Conservation (phyloP, 352 stramenopile species). For the Thraustochytrium sp. region DNA sequence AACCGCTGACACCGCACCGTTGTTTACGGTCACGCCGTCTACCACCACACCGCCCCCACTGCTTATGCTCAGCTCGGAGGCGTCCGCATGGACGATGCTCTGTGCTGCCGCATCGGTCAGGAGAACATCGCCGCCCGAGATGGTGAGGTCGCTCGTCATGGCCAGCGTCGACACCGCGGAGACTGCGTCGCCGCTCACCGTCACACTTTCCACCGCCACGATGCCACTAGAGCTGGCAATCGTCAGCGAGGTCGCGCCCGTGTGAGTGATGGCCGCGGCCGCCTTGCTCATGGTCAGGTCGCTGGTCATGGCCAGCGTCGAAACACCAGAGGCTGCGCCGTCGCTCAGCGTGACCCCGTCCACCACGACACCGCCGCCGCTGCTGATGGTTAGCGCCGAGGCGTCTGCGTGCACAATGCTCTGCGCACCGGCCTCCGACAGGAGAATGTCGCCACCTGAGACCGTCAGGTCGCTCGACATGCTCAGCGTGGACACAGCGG, state of each 20-base stretch:
- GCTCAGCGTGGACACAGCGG: neutral
- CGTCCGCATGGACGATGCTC: neutral
- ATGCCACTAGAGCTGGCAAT: neutral
- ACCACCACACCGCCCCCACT: neutral
- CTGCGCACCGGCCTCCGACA: neutral
- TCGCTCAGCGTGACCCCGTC: neutral
- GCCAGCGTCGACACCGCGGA: neutral
- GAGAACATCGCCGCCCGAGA: neutral
- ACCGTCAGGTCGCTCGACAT: neutral
- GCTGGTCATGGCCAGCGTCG: neutral
- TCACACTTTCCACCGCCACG: neutral
- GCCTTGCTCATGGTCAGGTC: neutral
- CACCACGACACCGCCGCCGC: neutral
- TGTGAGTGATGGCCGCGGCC: neutral
- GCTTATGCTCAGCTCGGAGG: neutral
- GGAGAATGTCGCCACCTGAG: neutral
- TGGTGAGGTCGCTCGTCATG: neutral
- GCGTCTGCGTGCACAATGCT: neutral
- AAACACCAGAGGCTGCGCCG: neutral
- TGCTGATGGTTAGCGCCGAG: neutral
- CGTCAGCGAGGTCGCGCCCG: slow-evolving; percentile 37
- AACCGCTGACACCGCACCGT: neutral
- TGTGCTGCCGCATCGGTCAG: neutral
- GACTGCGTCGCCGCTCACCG: neutral
- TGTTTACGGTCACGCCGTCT: neutral